phyloP scores from a whole-genome alignment of 2,329 filamentous ascomycete genomes.

The Talaromyces sp. region DNA sequence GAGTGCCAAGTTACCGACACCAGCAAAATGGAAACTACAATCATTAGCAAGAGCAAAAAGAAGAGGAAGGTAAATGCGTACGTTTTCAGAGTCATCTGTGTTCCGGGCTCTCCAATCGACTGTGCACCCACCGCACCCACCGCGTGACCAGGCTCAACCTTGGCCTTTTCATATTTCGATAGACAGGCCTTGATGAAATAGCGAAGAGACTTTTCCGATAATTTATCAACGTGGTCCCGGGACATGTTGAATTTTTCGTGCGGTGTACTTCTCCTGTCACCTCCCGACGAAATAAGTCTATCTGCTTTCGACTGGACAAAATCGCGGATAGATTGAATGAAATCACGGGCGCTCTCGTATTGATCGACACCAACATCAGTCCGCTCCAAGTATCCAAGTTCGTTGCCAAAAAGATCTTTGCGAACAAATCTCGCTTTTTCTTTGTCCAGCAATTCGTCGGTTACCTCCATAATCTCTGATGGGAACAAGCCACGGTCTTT shows the following conservation, averaged over 20 bases:
- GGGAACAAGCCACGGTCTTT: conserved; percentile 68
- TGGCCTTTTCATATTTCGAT: conserved; percentile 84
- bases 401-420: conserved; percentile 57
- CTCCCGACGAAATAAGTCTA: conserved; percentile 48
- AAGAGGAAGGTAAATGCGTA: conserved; percentile 33
- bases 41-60: neutral
- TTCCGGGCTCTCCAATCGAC: conserved; percentile 96
- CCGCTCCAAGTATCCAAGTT: conserved; percentile 65
- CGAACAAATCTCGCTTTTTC: conserved; percentile 63
- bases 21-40: conserved; percentile 73
- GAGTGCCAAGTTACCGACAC: conserved; percentile 99
- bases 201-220: conserved; percentile 68
- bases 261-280: conserved; percentile 23
- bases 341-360: conserved; percentile 76
- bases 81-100: conserved; percentile 98
- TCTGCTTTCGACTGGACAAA: conserved; percentile 64
- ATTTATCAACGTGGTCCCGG: conserved; percentile 72
- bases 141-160: conserved; percentile 89
- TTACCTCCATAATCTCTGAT: conserved; percentile 65
- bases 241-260: conserved; percentile 29
- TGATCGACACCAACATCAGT: conserved; percentile 67
- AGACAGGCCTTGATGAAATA: conserved; percentile 79
- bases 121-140: conserved; percentile 95
- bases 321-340: conserved; percentile 71
- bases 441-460: conserved; percentile 61